A percentile compares a stretch with the other conserved stretches of the same genome.
Conservation (phyloP, 2,329 filamentous ascomycete species). For the Fusarium musae region DNA sequence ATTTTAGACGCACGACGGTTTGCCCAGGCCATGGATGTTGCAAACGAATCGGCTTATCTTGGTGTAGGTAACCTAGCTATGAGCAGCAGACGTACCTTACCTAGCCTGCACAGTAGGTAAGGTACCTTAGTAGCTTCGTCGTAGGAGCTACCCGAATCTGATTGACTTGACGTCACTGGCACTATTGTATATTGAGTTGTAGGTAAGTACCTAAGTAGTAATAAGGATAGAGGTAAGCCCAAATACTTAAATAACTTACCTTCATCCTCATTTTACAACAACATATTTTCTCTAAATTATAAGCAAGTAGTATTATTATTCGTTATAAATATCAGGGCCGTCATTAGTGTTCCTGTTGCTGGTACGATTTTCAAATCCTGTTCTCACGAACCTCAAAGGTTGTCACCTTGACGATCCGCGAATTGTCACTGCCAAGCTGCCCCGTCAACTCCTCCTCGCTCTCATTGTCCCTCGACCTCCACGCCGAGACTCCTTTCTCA, state of each 20-base stretch:
- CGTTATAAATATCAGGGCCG: conserved; percentile 24
- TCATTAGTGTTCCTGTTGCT: conserved; percentile 14
- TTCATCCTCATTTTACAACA: neutral
- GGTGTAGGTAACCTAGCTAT: neutral
- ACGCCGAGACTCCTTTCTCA: conserved; percentile 28
- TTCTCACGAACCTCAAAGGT: conserved; percentile 32
- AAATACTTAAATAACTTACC: conserved; percentile 6
- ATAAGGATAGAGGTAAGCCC: neutral
- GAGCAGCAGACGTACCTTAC: neutral
- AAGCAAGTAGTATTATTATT: neutral
- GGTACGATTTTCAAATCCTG: conserved; percentile 26
- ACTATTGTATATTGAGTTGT: neutral
- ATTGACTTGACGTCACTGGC: conserved; percentile 29
- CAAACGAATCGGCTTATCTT: neutral
- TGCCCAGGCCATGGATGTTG: neutral
- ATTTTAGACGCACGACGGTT: neutral
- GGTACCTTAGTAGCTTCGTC: neutral
- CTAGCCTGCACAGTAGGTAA: neutral
- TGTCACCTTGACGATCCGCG: conserved; percentile 32
- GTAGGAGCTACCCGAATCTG: neutral
- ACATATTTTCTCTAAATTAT: neutral
- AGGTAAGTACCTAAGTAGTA: neutral
- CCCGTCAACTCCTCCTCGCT: conserved; percentile 39
- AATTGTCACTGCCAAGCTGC: neutral
- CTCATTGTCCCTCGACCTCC: conserved; percentile 30